These are phyloP conservation scores for Dictyostelium brefeldianum DNA, from an alignment of 78 protist species.

Conservation along the genomic window DNA sequence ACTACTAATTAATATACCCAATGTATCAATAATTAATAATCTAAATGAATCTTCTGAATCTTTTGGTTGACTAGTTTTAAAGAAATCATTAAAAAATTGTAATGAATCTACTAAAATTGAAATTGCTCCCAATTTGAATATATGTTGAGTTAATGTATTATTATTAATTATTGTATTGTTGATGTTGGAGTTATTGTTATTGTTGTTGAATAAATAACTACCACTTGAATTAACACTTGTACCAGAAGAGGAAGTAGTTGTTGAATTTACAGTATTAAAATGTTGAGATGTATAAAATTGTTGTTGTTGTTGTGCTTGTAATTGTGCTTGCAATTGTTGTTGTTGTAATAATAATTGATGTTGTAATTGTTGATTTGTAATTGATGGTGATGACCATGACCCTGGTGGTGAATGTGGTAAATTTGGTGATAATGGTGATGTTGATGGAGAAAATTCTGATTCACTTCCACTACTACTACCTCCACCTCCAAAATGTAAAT, in stretches of 20 bases:
- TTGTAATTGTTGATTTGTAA: not conserved
- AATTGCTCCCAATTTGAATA: conserved; percentile 42
- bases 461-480: conserved; percentile 4
- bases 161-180: not conserved
- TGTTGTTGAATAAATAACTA: not conserved
- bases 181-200: too few relatives aligned
- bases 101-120: conserved; percentile 42
- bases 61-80: conserved; percentile 29
- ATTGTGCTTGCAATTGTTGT: not conserved
- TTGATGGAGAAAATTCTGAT: conserved; percentile 11
- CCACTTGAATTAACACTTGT: not conserved
- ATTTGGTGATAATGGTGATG: conserved; percentile 16
- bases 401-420: not conserved
- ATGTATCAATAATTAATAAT: conserved; percentile 41
- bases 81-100: conserved; percentile 57
- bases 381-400: conserved; percentile 5
- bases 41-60: conserved; percentile 41
- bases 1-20: conserved; percentile 37
- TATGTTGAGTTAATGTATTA: conserved; percentile 23
- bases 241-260: not conserved
- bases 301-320: not conserved
- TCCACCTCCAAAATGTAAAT: not conserved
- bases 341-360: not conserved
- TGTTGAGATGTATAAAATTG: not conserved
- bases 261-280: not conserved